Evolutionary conservation across 306 rosid genomes (phyloP).

Genomic region (Psophocarpus tetragonolobus): DNA sequence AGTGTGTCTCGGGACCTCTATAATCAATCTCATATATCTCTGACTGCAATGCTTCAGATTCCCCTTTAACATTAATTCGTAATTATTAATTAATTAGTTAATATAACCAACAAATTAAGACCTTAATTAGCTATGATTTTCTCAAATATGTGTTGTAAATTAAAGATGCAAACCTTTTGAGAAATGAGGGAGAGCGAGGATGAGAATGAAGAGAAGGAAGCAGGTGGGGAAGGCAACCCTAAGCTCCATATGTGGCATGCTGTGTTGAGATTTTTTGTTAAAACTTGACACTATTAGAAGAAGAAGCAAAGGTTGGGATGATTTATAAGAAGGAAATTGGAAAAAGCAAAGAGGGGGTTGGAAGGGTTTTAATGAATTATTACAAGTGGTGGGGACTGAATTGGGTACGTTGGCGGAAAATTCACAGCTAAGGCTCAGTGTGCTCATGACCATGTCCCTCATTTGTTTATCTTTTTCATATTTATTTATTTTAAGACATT

Average conservation of each 20-base stretch:
- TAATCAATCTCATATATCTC: constrained; percentile 87
- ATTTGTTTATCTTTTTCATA: constrained; percentile 15
- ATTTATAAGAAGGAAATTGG: constrained; percentile 30
- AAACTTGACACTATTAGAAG: not conserved
- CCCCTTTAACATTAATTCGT: constrained; percentile 43
- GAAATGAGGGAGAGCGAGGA: constrained; percentile 47
- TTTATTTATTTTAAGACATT: constrained; percentile 20
- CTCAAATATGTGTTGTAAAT: not conserved
- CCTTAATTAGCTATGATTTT: no score
- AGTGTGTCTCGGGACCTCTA: constrained; percentile 96
- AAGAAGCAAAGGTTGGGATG: not conserved
- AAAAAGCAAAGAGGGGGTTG: not conserved
- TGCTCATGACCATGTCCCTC: not conserved
- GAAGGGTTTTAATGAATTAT: constrained; percentile 23
- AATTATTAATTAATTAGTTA: not conserved
- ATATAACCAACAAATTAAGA: not conserved
- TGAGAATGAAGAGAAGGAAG: constrained; percentile 47
- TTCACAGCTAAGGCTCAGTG: constrained; percentile 23
- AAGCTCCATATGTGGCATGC: constrained; percentile 55
- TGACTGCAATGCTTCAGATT: constrained; percentile 37
- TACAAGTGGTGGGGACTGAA: constrained; percentile 14
- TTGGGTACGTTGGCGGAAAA: constrained; percentile 13
- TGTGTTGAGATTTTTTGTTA: not conserved
- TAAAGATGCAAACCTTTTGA: constrained; percentile 46
- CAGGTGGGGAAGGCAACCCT: constrained; percentile 43